Conservation (phyloP, 345 rosid genomes). For the Arabis alpina region DNA sequence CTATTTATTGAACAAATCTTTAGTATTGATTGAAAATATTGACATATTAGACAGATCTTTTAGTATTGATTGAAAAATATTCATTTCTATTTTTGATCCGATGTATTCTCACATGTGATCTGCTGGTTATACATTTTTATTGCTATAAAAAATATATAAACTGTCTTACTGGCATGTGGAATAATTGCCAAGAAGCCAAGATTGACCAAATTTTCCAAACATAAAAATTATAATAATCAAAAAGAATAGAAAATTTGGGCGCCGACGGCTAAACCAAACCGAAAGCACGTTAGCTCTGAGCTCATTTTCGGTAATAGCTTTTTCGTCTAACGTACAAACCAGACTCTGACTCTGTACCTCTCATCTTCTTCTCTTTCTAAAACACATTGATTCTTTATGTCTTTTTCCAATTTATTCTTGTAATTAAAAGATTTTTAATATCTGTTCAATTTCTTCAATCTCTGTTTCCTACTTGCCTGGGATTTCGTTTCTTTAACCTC, state of each 20-base stretch:
- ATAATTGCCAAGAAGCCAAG: too few relatives aligned
- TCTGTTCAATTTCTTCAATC: conserved; percentile 2
- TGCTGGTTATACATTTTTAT: too few relatives aligned
- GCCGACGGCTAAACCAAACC: conserved; percentile 37
- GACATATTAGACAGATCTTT: too few relatives aligned
- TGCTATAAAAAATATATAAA: too few relatives aligned
- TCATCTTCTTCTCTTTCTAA: conserved; percentile 11
- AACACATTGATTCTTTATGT: neutral
- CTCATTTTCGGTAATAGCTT: conserved; percentile 44
- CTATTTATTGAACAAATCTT: too few relatives aligned
- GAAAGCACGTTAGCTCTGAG: conserved; percentile 42
- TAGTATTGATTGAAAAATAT: too few relatives aligned
- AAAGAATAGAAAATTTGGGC: neutral
- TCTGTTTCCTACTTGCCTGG: conserved; percentile 6
- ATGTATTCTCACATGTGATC: too few relatives aligned
- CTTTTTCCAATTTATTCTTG: neutral
- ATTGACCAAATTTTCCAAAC: too few relatives aligned
- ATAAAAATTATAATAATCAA: too few relatives aligned
- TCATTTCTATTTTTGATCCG: too few relatives aligned
- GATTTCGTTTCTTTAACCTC: conserved; percentile 24
- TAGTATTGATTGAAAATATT: too few relatives aligned
- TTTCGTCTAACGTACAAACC: conserved; percentile 19
- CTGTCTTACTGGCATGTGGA: too few relatives aligned
- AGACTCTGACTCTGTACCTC: conserved; percentile 40
- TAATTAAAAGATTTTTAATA: neutral